Evolutionary conservation across 208 protist species (phyloP), one percentile per base, ranked within the genome.

Genomic region (Trypanosoma melophagium): DNA sequence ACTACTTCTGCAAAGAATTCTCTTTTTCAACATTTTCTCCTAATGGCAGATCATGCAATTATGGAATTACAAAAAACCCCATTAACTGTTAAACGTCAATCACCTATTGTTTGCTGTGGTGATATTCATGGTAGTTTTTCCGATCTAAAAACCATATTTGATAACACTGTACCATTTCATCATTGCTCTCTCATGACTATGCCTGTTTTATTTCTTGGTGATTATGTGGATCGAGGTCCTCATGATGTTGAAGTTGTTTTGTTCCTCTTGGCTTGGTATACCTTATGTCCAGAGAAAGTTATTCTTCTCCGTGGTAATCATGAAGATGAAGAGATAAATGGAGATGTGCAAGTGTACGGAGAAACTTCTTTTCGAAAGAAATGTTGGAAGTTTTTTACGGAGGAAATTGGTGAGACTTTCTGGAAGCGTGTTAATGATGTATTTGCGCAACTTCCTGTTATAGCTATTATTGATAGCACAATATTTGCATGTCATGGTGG

Each of bases 181-280:
- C 75, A 87, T 56, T 84, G 77, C 78, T 80, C 79, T 9, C 63
- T 78, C 17, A 67, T 80, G 49, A 74, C 79, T 49, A 77, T 62
- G 21, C 86, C 83, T 2, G 52, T 99, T 45, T 76, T 99, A 22
- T 98, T 99, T 72, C 81, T 99, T 13, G 98, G 93, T 41, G 95
- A 99, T 77, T 99, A 99, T 76, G 96, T 99, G 9, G 97, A 98
- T 74, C 74, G 92, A 50, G 97, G 97, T 3, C 69, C 65, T 21
- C 76, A 94, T 73, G 82, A 83, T 50, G 87, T 95, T 41, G 83
- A 97, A 65, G 75, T 90, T 50, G 44, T 87, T 56, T 65, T 90
- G 57, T 67, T 77, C 24, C 76, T 97, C n/a, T 71, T 94, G 42
- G 77, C 87, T 21, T 86, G 86, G 74, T 71, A 79, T 28, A 71